Evolutionary conservation across 176 grass and related monocot species (phyloP).

Genomic region (Zoysia pacifica): DNA sequence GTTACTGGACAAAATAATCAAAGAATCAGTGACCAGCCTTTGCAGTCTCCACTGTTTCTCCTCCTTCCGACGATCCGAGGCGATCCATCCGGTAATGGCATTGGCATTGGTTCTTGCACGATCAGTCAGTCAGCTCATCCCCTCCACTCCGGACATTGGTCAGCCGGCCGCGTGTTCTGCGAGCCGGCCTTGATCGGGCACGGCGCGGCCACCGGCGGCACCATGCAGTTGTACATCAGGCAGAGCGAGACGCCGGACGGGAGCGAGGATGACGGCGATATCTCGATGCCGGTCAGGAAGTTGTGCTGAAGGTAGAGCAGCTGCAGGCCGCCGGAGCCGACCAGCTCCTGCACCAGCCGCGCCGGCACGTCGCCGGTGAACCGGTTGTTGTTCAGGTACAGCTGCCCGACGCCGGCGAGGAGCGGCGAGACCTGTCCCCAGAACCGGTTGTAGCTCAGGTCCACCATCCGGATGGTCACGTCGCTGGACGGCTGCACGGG

Average conservation of each 20-base stretch:
- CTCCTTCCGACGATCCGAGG: conserved; percentile 30
- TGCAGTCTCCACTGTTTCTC: conserved; percentile 7
- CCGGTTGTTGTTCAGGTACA: conserved; percentile 96
- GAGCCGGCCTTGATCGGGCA: conserved; percentile 94
- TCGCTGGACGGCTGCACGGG: conserved; percentile 53
- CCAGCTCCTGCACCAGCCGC: conserved; percentile 79
- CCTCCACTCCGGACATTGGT: conserved; percentile 93
- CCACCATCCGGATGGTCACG: conserved; percentile 73
- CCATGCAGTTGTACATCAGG: conserved; percentile 97
- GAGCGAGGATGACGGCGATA: conserved; percentile 69
- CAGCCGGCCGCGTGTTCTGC: conserved; percentile 75
- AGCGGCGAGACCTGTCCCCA: conserved; percentile 75
- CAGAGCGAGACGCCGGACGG: conserved; percentile 80
- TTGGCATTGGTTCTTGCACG: too few relatives aligned
- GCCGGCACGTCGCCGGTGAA: conserved; percentile 88
- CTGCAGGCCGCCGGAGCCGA: conserved; percentile 67
- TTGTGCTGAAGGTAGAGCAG: conserved; percentile 97
- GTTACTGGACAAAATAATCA: conserved; percentile 80
- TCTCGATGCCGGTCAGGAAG: conserved; percentile 87
- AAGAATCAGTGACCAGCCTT: conserved; percentile 66
- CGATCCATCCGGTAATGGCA: conserved; percentile 5
- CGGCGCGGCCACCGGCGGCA: conserved; percentile 78
- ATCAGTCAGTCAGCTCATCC: conserved; percentile 26
- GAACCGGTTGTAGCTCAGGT: conserved; percentile 86
- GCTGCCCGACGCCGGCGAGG: conserved; percentile 67